Evolutionary conservation across 345 rosid genomes (phyloP), one percentile per base, ranked within the genome.

Genomic region (Kernera saxatilis): DNA sequence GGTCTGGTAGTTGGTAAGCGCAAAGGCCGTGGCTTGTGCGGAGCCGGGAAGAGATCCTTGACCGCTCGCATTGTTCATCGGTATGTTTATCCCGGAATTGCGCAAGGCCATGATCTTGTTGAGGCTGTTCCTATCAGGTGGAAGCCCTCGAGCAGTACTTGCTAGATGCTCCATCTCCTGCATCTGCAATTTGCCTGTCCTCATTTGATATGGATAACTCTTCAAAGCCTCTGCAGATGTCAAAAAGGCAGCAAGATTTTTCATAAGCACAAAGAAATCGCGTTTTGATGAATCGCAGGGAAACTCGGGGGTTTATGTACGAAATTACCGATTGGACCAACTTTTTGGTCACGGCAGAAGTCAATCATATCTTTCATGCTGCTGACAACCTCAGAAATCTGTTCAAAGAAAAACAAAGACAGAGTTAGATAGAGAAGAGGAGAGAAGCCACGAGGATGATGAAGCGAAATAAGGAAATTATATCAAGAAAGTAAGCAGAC

Each of bases 161-260:
- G 90, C 87, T 33, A 83, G 80, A 79, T 89, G 99, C 80, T 94
- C 96, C 81, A 86, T 85, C 73, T 91, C 95, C 81, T 88, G 97
- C 86, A 89, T 77, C 77, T 91, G 93, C 67, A 83, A 67, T 77
- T 91, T 91, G 43, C 87, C 84, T 27, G 82, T 75, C 29, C 64
- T 64, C 35, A 80, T 72, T 67, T 80, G 89, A 30, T 84, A 82
- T 19, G 91, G 94, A 79, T 84, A 93, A 75, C 67, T 88, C 81
- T 91, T 93, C 83, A 93, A 82, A 61, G 96, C 92, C 78, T 93
- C 99, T 93, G 91, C 83, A 82, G 36, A 60, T 18, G 66, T 46
- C 27, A 25, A 30, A 56, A 29, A 23, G 23, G 33, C 37, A 49
- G 2, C 45, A 45, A 19, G 48, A 50, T 30, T 36, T 15, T 3